These are phyloP conservation scores for Globisporangium viniferum DNA, from an alignment of 352 stramenopile species.

Conservation along the genomic window DNA sequence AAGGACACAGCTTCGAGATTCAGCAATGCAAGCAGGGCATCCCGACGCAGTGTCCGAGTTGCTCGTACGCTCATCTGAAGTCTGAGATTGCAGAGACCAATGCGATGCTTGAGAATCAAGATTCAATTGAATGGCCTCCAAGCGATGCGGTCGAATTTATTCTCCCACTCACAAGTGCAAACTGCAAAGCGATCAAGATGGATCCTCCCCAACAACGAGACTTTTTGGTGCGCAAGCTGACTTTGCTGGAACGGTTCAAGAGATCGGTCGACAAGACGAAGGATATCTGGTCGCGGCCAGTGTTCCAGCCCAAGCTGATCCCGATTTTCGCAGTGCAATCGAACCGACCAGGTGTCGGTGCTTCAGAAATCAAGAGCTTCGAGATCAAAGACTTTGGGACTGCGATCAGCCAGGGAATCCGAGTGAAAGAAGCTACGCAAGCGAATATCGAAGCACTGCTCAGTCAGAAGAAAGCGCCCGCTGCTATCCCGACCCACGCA, in stretches of 20 bases:
- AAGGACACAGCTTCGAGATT: constrained; percentile 36
- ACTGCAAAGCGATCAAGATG: constrained; percentile 23
- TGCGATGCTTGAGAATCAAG: not conserved
- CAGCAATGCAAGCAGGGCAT: constrained; percentile 46
- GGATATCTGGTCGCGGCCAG: constrained; percentile 34
- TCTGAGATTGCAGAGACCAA: constrained; percentile 21
- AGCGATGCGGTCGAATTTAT: constrained; percentile 7
- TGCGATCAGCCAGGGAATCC: constrained; percentile 26
- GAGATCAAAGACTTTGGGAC: constrained; percentile 38
- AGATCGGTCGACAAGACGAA: constrained; percentile 25
- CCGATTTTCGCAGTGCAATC: constrained; percentile 21
- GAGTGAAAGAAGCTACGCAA: constrained; percentile 38
- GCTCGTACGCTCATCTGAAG: constrained; percentile 32
- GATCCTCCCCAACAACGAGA: constrained; percentile 23
- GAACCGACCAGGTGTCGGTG: not conserved
- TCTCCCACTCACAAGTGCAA: not conserved
- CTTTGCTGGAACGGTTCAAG: constrained; percentile 45
- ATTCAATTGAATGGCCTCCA: constrained; percentile 7
- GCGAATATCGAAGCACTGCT: constrained; percentile 26
- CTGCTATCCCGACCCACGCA: not conserved
- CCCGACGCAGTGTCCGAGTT: constrained; percentile 47
- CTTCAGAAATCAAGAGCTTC: constrained; percentile 27
- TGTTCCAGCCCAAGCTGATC: constrained; percentile 42
- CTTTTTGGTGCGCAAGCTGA: constrained; percentile 43
- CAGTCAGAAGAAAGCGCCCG: not conserved